Evolutionary conservation across 2,329 filamentous ascomycete species (phyloP), one percentile per base, ranked within the genome.

Genomic region (Pestalotiopsis sp.): DNA sequence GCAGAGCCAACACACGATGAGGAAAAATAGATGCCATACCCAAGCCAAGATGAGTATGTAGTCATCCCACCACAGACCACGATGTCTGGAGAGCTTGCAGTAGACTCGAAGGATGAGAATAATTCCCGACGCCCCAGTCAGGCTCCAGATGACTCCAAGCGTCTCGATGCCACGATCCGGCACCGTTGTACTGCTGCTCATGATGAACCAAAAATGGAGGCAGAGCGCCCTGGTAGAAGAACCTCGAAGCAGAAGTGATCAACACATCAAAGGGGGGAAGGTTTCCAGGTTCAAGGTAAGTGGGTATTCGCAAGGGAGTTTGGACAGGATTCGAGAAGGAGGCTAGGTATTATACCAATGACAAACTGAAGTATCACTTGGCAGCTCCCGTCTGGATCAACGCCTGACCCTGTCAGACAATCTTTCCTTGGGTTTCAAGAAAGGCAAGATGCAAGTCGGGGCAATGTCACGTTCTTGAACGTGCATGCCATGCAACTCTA

Each of bases 51-150:
- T 65, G 9, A 76, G 66, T 3, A 76, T 65, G 17, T 72, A 72
- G 64, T 76, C 75, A 40, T 75, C 75, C 74, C 74, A 76, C 74
- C 74, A 76, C 7, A 75, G 63, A 13, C 63, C 44, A 14, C 52
- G 63, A 57, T 57, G 63, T 14, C 63, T 65, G 9, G 17, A 13
- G 39, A 64, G 52, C 6, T 64, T 64, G 61, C 61, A 64, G 38
- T 64, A 64, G 3, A 44, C 24, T 5, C 61, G 61, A 10, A 64
- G 39, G 11, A 10, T 39, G 10, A 64, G 39, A 22, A 64, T 26
- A 14, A 44, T 11, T 7, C n/a, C 20, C 20, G 61, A 64, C 1
- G 26, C 61, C 7, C 30, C 61, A 1, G 40, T 52, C 13, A 64
- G 52, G 39, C 38, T 48, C 61, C 61, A 64, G 22, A 48, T 48